Base-by-base conservation (phyloP, 208 protist species). In the Crithidia sp. region DNA sequence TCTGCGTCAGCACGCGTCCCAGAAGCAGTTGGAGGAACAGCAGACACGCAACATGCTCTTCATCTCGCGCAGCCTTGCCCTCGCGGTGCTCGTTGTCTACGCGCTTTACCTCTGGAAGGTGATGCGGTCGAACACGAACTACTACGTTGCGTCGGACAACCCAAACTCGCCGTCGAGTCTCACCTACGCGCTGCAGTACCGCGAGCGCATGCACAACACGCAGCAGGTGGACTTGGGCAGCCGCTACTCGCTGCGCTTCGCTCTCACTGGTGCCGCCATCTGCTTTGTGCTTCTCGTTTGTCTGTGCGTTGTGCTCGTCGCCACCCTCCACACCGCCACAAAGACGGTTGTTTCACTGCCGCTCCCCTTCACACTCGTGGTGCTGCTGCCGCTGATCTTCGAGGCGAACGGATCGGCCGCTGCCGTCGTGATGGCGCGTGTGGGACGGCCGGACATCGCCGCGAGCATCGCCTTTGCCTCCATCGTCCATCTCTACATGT, bases 371-470 rank as follows among this genome's bases (percentile, higher is more conserved):
- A 61, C 90, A 17, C 58, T 84, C 7, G 79, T 93, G 10, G 64
- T 92, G 7, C 47, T 95, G 10, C 66, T 95, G 0, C 92, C 90
- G 5, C 70, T 91, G 36, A 77, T 84, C 28, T 91, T 91, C 49
- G 85, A 89, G 59, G 70, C 76, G 5, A 82, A 77, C 39, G 80
- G 86, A 50, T 65, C 91, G 19, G 81, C 79, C 13, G 85, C 90
- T 28, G 81, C 85, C 2, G 76, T 91, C 37, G 72, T 87, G 39
- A 79, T 94, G 70, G 77, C 92, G 28, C 61, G 64, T 9, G 82
- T 82, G 41, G 77, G 81, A 2, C 89, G 93, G 37, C 90, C 93
- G 50, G 92, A 96, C 80, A 85, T 96, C 13, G 82, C 79, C 16
- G 78, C 87, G 37, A 84, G 79, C 68, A 88, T 95, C 36, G 88